Conservation (phyloP, 306 rosid species). For the Rubus parviflorus region DNA sequence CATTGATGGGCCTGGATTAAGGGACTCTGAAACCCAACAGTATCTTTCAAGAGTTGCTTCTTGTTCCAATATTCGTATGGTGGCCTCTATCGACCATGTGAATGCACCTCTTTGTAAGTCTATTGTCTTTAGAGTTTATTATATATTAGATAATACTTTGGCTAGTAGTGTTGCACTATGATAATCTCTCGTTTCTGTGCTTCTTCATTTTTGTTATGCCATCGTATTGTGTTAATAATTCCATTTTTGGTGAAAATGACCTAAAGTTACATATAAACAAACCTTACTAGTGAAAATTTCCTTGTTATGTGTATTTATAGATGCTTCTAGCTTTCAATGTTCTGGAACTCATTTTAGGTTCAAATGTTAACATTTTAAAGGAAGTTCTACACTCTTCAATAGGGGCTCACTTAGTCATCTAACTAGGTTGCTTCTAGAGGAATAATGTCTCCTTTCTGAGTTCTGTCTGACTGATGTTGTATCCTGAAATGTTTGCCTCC, state of each 20-base stretch:
- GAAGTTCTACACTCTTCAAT: background rate
- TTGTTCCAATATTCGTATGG: slow-evolving; percentile 64
- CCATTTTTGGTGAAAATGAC: background rate
- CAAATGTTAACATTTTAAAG: background rate
- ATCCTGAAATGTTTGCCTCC: background rate
- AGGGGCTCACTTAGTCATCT: background rate
- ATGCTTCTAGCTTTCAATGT: background rate
- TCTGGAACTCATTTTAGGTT: background rate
- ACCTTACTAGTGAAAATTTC: background rate
- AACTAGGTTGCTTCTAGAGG: background rate
- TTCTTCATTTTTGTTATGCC: background rate
- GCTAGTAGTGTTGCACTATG: background rate
- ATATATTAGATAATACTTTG: slow-evolving; percentile 15
- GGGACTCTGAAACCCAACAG: slow-evolving; percentile 83
- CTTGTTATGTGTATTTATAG: background rate
- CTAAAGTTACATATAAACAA: too few species aligned
- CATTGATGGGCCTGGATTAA: slow-evolving; percentile 88
- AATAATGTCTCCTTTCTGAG: background rate
- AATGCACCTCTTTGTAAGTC: slow-evolving; percentile 82
- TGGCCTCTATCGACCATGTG: slow-evolving; percentile 84
- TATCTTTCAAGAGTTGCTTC: slow-evolving; percentile 75
- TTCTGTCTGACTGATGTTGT: background rate
- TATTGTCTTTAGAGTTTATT: background rate
- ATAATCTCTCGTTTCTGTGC: background rate
- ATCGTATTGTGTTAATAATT: background rate